A percentile compares a stretch with the other conserved stretches of the same genome.
These are phyloP conservation scores for Lactuca sativa DNA, from an alignment of 129 eudicot species.

Conservation along the genomic window DNA sequence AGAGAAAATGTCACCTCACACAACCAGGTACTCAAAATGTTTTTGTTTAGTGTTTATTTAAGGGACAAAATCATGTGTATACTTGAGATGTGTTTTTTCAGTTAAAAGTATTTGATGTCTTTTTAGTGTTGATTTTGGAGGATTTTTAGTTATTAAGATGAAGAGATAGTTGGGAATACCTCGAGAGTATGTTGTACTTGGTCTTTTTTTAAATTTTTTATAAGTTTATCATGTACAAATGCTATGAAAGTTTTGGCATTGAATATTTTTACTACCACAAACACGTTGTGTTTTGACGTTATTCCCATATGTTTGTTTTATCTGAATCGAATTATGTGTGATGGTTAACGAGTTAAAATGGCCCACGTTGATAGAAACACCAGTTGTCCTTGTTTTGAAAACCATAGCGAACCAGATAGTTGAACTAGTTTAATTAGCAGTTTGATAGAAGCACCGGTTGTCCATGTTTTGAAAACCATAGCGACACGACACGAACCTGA, in stretches of 20 bases:
- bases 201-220: background rate
- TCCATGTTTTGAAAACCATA: no score
- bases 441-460: no score
- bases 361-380: no score
- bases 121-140: conserved; percentile 18
- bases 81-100: conserved; percentile 30
- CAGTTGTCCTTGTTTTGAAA: no score
- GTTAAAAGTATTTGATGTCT: conserved; percentile 17
- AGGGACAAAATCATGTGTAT: conserved; percentile 38
- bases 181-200: conserved; percentile 56
- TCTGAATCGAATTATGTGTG: background rate
- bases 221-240: conserved; percentile 40
- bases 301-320: background rate
- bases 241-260: conserved; percentile 47
- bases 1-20: conserved; percentile 18
- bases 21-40: background rate
- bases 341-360: no score
- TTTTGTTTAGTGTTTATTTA: background rate
- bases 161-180: conserved; percentile 22
- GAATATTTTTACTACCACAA: conserved; percentile 12
- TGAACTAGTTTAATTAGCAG: no score
- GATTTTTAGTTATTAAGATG: conserved; percentile 12
- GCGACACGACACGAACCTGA: no score
- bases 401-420: no score
- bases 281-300: conserved; percentile 12